phyloP scores from a whole-genome alignment of 2,329 filamentous ascomycete species.

The Xylaria sp. region DNA sequence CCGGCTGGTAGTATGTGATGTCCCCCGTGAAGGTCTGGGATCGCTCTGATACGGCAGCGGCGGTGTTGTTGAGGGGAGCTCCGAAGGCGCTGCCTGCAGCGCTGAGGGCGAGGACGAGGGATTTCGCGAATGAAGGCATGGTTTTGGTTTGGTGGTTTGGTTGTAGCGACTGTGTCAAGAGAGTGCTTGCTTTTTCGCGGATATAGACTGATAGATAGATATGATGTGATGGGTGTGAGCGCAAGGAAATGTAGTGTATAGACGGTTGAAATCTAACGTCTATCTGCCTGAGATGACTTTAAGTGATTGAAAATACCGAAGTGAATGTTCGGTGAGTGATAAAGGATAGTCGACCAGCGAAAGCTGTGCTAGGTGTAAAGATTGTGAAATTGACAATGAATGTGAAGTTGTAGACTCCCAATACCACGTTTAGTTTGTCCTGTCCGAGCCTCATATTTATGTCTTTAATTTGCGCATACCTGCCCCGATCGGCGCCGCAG shows the following conservation, averaged over 20 bases:
- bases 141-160: constrained; percentile 28
- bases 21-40: constrained; percentile 40
- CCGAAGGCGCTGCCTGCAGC: constrained; percentile 37
- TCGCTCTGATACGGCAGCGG: background rate
- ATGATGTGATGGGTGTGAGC: background rate
- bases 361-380: constrained; percentile 13
- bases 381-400: constrained; percentile 25
- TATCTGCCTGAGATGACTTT: constrained; percentile 20
- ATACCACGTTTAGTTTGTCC: background rate
- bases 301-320: constrained; percentile 21
- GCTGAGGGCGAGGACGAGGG: constrained; percentile 37
- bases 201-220: background rate
- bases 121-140: constrained; percentile 44
- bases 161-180: constrained; percentile 6
- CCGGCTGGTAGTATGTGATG: constrained; percentile 47
- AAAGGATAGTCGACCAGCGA: constrained; percentile 28
- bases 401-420: constrained; percentile 13
- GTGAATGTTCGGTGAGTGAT: constrained; percentile 21
- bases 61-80: constrained; percentile 12
- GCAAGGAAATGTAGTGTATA: constrained; percentile 12
- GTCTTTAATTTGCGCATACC: background rate
- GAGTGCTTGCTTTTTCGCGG: background rate
- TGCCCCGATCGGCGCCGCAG: background rate
- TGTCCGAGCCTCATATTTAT: constrained; percentile 33
- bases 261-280: constrained; percentile 8